Base-by-base conservation (phyloP, 225 moss, liverwort and hornwort species). In the Polytrichum formosum region DNA sequence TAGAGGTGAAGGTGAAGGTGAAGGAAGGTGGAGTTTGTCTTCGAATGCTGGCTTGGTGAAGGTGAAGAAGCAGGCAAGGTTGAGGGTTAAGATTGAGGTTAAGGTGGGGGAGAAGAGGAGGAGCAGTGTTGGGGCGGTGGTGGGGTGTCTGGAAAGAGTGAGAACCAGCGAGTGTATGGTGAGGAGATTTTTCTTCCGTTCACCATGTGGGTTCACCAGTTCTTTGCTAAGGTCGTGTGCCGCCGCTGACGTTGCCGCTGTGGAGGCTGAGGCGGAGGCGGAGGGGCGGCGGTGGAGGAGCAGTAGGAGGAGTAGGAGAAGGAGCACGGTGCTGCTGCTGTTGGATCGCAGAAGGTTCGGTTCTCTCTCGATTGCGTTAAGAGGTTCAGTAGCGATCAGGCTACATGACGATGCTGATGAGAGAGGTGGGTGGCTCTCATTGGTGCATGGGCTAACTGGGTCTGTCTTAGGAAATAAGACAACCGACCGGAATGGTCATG, bases 151-250 rank as follows among this genome's bases (percentile, higher is more conserved):
- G 46, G 46, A 46, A 46, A 46, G 46, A 13, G 46, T 46, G 16
- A 46, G 46, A 60, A 60, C 21, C 59, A 60, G 25, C 25, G n/a
- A n/a, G n/a, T 60, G 25, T 25, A 60, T n/a, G 25, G 59, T 60
- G 21, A 60, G 59, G 59, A 60, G 25, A 0, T 25, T 60, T 22
- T n/a, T 25, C 25, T 28, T 22, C 26, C 63, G 63, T 63, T 79
- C 74, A 83, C 76, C 79, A 83, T 80, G 79, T 79, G 73, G 7
- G 71, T 79, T 83, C 74, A 83, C 79, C 80, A 22, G 58, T 58
- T 77, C 29, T 25, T 71, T 9, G 55, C 56, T 76, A 66, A 26
- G 78, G 66, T 67, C 28, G 70, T 78, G 62, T 77, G 70, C 18
- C 54, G 28, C 66, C 58, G 58, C 58, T 58, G 2, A 69, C 61